phyloP scores from a whole-genome alignment of 2,329 filamentous ascomycete species.

The Ceratocystis diversiconidia region DNA sequence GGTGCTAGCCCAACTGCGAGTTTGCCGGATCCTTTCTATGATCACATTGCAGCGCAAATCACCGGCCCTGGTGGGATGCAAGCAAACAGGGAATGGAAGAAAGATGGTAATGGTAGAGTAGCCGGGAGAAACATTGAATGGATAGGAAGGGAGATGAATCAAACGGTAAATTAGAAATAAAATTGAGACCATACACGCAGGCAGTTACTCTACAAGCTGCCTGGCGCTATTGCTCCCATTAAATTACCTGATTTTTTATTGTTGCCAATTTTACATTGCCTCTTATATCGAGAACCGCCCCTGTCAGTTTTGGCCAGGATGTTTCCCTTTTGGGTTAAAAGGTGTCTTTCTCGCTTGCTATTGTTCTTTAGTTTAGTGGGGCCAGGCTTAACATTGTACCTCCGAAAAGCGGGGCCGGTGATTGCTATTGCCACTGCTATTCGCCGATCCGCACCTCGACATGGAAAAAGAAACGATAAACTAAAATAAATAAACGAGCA shows the following conservation, averaged over 20 bases:
- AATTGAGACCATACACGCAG: neutral
- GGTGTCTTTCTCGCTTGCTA: constrained; percentile 13
- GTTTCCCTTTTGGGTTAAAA: constrained; percentile 1
- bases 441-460: neutral
- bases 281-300: neutral
- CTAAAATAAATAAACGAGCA: neutral
- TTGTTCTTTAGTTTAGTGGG: constrained; percentile 16
- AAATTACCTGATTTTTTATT: neutral
- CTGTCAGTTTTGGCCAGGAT: neutral
- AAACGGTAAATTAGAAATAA: neutral
- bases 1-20: too few relatives aligned
- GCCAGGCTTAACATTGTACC: constrained; percentile 12
- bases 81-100: neutral
- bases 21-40: too few relatives aligned
- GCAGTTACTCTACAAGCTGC: neutral
- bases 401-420: constrained; percentile 7
- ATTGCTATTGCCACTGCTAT: neutral
- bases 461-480: neutral
- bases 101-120: neutral
- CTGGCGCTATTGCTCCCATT: neutral
- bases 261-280: neutral
- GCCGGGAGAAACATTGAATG: neutral
- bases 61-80: too few relatives aligned
- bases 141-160: neutral
- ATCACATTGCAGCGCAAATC: too few relatives aligned